Evolutionary conservation across 2,329 filamentous ascomycete species (phyloP), one percentile per base, ranked within the genome.

Genomic region (Sporothrix mexicana): DNA sequence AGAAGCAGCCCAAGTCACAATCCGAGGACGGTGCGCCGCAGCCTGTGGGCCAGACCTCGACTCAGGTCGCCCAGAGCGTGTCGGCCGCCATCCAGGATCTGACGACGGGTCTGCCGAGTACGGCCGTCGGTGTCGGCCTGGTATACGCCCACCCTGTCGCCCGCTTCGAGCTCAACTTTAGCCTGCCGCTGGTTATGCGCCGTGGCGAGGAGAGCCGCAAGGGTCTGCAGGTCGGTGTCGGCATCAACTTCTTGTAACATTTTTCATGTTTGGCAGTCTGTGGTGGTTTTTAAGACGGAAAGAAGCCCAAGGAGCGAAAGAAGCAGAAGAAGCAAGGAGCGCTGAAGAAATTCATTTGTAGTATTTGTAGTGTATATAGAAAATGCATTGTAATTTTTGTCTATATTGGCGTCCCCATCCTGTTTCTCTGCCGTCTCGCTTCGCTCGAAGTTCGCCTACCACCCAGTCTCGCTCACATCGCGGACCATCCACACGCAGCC

Each of bases 111-210:
- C 82, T 94, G 41, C 96, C 96, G 0, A 98, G 93, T 80, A 85
- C 94, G 47, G 92, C 95, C 1, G 95, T 94, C 1, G 96, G 96
- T 36, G 83, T 98, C 13, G 96, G 96, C 0, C 84, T 99, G 25
- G 95, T 99, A 0, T 99, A 99, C 80, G 96, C 95, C 3, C 95
- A 98, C 79, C 95, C 95, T 0, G 92, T 95, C 23, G 96, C 96
- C 12, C 86, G 96, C 72, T 98, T 99, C 76, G 96, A 99, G 84
- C 85, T 99, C 77, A 99, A 99, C 82, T 97, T 99, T 80, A 94
- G 93, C 77, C 81, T 99, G 76, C 96, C 96, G 0, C 81, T 99
- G 73, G 91, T 95, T 20, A 81, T 94, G 78, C 88, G 96, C 73
- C 91, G 88, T 75, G 94, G 94, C 49, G 96, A 99, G 83, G 91